Percentiles rank a stretch among this genome's conserved stretches.
These are phyloP conservation scores for Lizonia empirigonia DNA, from an alignment of 2,329 filamentous ascomycete genomes.

Conservation along the genomic window DNA sequence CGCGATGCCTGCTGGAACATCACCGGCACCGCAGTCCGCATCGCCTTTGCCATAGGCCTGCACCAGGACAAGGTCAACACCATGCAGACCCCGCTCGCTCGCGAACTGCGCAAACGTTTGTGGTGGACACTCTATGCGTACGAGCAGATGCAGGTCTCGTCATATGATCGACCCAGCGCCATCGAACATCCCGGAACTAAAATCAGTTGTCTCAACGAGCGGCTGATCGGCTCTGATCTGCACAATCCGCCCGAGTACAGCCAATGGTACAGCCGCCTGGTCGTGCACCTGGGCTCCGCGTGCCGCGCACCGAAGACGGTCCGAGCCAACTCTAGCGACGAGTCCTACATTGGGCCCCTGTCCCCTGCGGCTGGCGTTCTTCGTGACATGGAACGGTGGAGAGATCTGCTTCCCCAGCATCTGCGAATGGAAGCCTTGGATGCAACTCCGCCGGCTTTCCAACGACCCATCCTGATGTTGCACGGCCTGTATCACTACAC, in stretches of 20 bases:
- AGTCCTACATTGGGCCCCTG: slow-evolving; percentile 47
- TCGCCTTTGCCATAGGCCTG: slow-evolving; percentile 53
- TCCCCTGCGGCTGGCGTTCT: slow-evolving; percentile 49
- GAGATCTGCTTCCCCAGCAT: slow-evolving; percentile 47
- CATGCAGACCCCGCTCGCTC: slow-evolving; percentile 42
- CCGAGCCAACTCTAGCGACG: slow-evolving; percentile 38
- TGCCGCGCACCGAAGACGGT: slow-evolving; percentile 47
- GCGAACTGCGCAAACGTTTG: slow-evolving; percentile 56
- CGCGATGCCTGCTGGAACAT: slow-evolving; percentile 54
- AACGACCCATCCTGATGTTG: slow-evolving; percentile 48
- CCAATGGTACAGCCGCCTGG: slow-evolving; percentile 47
- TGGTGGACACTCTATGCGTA: slow-evolving; percentile 61
- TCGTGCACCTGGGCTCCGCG: slow-evolving; percentile 47
- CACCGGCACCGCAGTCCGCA: slow-evolving; percentile 51
- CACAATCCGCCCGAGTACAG: slow-evolving; percentile 47
- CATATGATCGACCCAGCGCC: slow-evolving; percentile 53
- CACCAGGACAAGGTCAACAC: slow-evolving; percentile 50
- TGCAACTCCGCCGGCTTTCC: slow-evolving; percentile 41
- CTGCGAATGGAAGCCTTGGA: slow-evolving; percentile 43
- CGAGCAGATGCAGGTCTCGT: slow-evolving; percentile 55
- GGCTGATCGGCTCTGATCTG: slow-evolving; percentile 42
- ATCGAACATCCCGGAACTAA: slow-evolving; percentile 48
- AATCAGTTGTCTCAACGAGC: slow-evolving; percentile 46
- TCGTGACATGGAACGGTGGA: slow-evolving; percentile 50
- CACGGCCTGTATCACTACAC: slow-evolving; percentile 52